These are phyloP conservation scores for Xylaria sp. DNA, from an alignment of 2,329 filamentous ascomycete species.

Conservation along the genomic window DNA sequence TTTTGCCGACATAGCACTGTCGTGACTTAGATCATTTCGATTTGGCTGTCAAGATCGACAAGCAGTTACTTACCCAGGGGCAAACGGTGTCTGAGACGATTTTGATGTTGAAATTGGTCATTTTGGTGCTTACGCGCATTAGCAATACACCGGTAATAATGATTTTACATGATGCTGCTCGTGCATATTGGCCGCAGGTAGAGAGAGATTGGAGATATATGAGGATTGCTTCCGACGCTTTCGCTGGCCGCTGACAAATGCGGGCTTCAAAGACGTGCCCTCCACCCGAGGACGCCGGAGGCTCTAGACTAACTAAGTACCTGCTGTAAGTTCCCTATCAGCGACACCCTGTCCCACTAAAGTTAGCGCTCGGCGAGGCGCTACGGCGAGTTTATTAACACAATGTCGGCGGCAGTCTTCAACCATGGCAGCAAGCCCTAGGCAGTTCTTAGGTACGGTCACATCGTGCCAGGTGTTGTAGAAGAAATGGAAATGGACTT, in stretches of 20 bases:
- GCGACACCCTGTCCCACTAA: too few relatives aligned
- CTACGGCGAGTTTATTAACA: too few relatives aligned
- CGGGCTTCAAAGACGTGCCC: neutral
- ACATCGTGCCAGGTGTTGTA: too few relatives aligned
- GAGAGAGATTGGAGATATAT: too few relatives aligned
- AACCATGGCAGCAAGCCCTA: too few relatives aligned
- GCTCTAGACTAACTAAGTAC: too few relatives aligned
- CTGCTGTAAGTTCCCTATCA: too few relatives aligned
- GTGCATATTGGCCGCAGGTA: neutral
- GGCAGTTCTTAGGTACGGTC: too few relatives aligned
- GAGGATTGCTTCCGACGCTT: neutral
- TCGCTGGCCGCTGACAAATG: neutral
- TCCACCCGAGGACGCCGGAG: neutral
- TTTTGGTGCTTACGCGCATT: slow-evolving; percentile 41
- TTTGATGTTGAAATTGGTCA: slow-evolving; percentile 78
- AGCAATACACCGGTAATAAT: neutral
- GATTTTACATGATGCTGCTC: neutral
- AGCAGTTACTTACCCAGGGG: slow-evolving; percentile 56
- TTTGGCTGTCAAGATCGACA: neutral
- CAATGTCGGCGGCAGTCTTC: neutral
- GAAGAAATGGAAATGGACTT: too few relatives aligned
- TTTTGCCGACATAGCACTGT: slow-evolving; percentile 80
- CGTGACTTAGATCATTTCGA: slow-evolving; percentile 29
- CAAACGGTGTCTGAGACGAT: slow-evolving; percentile 84
- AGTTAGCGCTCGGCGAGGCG: too few relatives aligned